These are phyloP conservation scores for Cyclotella cryptica DNA, from an alignment of 108 stramenopile genomes.

Conservation along the genomic window DNA sequence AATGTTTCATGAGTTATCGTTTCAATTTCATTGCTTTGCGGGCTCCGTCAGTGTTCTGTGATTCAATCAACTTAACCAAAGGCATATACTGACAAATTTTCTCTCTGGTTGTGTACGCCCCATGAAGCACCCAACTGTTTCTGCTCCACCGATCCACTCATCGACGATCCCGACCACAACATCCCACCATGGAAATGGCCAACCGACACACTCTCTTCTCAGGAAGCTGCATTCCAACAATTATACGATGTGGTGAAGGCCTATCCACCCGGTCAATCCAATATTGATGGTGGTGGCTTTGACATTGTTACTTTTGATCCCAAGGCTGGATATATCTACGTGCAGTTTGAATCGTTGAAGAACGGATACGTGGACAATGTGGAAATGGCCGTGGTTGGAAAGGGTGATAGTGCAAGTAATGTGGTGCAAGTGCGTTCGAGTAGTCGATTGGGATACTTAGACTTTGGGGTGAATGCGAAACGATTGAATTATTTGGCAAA, in stretches of 20 bases:
- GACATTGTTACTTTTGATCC: constrained; percentile 74
- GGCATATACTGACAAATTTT: background rate
- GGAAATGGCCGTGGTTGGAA: constrained; percentile 63
- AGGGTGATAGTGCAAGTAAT: constrained; percentile 29
- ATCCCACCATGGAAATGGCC: constrained; percentile 81
- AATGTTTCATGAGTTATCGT: constrained; percentile 1
- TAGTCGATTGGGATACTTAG: constrained; percentile 80
- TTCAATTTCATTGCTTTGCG: background rate
- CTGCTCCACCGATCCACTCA: constrained; percentile 70
- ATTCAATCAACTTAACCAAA: no score
- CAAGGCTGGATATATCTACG: constrained; percentile 74
- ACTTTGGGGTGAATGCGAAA: constrained; percentile 88
- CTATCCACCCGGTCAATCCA: constrained; percentile 79
- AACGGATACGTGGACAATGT: constrained; percentile 85
- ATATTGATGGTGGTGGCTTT: constrained; percentile 91
- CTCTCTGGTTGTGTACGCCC: background rate
- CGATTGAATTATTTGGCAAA: constrained; percentile 82
- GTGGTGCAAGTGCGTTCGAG: constrained; percentile 76
- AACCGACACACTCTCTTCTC: constrained; percentile 33
- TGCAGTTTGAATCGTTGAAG: constrained; percentile 85
- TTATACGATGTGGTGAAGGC: constrained; percentile 62
- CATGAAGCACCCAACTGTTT: constrained; percentile 85
- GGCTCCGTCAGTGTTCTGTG: no score
- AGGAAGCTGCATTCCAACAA: constrained; percentile 64
- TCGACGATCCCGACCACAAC: constrained; percentile 73